A percentile compares a stretch with the other conserved stretches of the same genome.
phyloP scores from a whole-genome alignment of 768 basidiomycete species.

The Termitomyces sp. region DNA sequence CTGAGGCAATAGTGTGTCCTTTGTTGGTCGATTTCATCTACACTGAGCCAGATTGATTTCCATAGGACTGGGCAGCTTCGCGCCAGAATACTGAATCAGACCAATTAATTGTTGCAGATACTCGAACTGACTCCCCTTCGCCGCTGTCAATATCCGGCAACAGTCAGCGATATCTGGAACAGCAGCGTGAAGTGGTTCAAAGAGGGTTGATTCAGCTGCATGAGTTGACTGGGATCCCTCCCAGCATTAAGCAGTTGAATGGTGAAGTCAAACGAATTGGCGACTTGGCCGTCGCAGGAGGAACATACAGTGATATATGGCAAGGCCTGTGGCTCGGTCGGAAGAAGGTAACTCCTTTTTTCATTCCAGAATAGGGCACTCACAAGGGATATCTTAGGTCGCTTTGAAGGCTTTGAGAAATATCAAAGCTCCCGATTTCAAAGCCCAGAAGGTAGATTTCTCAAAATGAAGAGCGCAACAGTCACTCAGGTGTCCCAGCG shows the following conservation, averaged over 20 bases:
- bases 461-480: background rate
- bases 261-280: constrained; percentile 43
- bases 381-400: constrained; percentile 33
- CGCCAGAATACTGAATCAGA: constrained; percentile 15
- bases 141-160: constrained; percentile 20
- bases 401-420: constrained; percentile 54
- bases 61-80: constrained; percentile 26
- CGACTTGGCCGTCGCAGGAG: constrained; percentile 43
- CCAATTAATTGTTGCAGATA: constrained; percentile 4
- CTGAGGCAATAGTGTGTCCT: background rate
- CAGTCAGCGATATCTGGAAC: constrained; percentile 35
- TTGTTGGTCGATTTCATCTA: background rate
- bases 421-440: constrained; percentile 39
- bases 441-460: constrained; percentile 35
- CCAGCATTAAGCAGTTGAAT: constrained; percentile 48
- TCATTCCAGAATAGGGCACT: background rate
- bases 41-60: background rate
- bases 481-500: constrained; percentile 31
- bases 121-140: constrained; percentile 18
- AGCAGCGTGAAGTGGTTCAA: constrained; percentile 43
- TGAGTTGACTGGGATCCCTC: constrained; percentile 48
- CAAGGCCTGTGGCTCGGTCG: constrained; percentile 52
- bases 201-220: constrained; percentile 45
- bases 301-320: constrained; percentile 54
- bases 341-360: constrained; percentile 35